A percentile compares a stretch with the other conserved stretches of the same genome.
Conservation (phyloP, 140 eudicot species). For the Senecio squalidus region DNA sequence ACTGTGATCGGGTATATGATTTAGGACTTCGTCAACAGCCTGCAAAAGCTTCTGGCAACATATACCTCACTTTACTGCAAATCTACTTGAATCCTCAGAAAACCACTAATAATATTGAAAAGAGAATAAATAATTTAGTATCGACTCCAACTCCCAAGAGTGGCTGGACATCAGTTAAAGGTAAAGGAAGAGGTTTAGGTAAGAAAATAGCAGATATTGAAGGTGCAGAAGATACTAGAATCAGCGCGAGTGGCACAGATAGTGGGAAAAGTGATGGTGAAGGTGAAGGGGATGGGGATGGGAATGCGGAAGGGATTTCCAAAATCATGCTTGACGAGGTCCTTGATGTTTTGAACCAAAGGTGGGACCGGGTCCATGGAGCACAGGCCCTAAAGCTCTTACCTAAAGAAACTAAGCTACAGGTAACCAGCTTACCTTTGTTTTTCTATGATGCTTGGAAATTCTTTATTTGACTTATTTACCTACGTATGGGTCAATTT, state of each 20-base stretch:
- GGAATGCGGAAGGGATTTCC: conserved; percentile 50
- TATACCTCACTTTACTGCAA: conserved; percentile 81
- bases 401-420: conserved; percentile 87
- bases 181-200: conserved; percentile 46
- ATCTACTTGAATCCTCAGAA: conserved; percentile 78
- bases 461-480: not conserved
- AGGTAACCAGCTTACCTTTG: conserved; percentile 40
- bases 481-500: not conserved
- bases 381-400: conserved; percentile 85
- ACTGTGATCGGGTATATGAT: conserved; percentile 87
- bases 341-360: conserved; percentile 74
- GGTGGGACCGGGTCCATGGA: conserved; percentile 97
- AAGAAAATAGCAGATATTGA: conserved; percentile 91
- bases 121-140: conserved; percentile 57
- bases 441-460: not conserved
- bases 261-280: conserved; percentile 97
- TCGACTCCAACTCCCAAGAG: conserved; percentile 51
- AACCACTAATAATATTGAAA: conserved; percentile 74
- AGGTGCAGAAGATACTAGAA: conserved; percentile 72
- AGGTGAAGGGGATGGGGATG: conserved; percentile 44
- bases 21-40: conserved; percentile 59
- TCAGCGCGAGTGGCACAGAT: conserved; percentile 75
- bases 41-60: conserved; percentile 59
- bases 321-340: conserved; percentile 89
- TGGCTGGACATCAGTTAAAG: conserved; percentile 43